Evolutionary conservation across 202 grass and related monocot species (phyloP).

Genomic region (Elaeis oleifera): DNA sequence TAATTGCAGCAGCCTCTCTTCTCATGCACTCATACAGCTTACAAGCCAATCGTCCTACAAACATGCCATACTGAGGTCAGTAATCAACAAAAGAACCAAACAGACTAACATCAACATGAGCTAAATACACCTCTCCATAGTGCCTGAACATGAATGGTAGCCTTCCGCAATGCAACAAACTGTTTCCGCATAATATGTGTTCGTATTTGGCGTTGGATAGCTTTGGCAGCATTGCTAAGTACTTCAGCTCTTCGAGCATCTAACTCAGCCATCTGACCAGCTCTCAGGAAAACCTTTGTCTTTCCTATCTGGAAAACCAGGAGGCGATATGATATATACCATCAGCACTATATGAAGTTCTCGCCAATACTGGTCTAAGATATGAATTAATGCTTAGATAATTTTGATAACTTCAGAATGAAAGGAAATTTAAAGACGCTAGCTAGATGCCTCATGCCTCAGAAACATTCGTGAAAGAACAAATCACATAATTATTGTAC

Average conservation of each 20-base stretch:
- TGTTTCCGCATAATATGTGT: conserved; percentile 88
- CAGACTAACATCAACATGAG: conserved; percentile 18
- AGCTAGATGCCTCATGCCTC: too few species aligned
- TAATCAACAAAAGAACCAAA: conserved; percentile 25
- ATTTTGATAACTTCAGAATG: too few species aligned
- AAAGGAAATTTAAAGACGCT: too few species aligned
- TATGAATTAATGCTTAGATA: too few species aligned
- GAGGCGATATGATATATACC: not conserved
- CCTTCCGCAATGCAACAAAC: conserved; percentile 71
- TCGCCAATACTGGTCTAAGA: too few species aligned
- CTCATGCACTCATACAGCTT: conserved; percentile 69
- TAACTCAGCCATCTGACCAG: conserved; percentile 98
- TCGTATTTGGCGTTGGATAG: conserved; percentile 86
- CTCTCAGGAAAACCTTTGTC: conserved; percentile 99
- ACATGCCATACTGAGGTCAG: conserved; percentile 16
- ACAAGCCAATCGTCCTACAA: conserved; percentile 81
- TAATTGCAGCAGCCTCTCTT: conserved; percentile 67
- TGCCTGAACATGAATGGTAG: conserved; percentile 74
- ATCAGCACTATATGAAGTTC: too few species aligned
- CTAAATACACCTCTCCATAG: conserved; percentile 83
- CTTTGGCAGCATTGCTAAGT: conserved; percentile 77
- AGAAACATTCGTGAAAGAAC: too few species aligned
- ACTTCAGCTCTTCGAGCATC: conserved; percentile 96
- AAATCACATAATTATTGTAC: too few species aligned
- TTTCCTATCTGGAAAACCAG: conserved; percentile 81